Evolutionary conservation across 768 basidiomycete species (phyloP).

Genomic region (Agaricus subrufescens): DNA sequence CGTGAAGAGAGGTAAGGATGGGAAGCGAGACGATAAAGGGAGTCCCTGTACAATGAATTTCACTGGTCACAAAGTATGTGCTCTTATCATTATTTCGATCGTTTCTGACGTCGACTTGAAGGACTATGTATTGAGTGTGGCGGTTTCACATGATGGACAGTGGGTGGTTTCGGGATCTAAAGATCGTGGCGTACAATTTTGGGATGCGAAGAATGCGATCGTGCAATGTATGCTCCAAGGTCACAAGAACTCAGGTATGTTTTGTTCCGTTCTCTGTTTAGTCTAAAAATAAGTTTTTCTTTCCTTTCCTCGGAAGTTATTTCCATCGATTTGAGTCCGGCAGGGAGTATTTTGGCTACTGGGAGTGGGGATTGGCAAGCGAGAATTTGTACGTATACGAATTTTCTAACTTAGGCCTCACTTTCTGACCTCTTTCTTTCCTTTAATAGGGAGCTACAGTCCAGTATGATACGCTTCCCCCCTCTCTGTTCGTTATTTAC

Average conservation of each 20-base stretch:
- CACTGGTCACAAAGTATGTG: slow-evolving; percentile 72
- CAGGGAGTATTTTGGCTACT: slow-evolving; percentile 27
- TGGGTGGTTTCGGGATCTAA: slow-evolving; percentile 79
- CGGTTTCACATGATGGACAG: slow-evolving; percentile 73
- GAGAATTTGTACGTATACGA: slow-evolving; percentile 24
- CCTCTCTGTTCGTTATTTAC: background rate
- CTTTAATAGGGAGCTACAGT: slow-evolving; percentile 10
- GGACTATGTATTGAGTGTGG: slow-evolving; percentile 39
- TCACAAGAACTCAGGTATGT: slow-evolving; percentile 23
- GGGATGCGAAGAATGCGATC: slow-evolving; percentile 53
- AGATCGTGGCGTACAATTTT: slow-evolving; percentile 78
- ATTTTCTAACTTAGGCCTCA: too few relatives aligned
- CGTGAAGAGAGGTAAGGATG: slow-evolving; percentile 37
- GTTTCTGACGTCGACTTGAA: slow-evolving; percentile 39
- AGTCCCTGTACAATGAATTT: slow-evolving; percentile 68
- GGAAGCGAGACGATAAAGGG: slow-evolving; percentile 48
- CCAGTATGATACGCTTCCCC: background rate
- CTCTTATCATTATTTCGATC: slow-evolving; percentile 16
- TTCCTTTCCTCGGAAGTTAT: slow-evolving; percentile 16
- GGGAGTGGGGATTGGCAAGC: slow-evolving; percentile 31
- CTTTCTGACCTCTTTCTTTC: background rate
- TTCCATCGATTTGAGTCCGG: slow-evolving; percentile 28
- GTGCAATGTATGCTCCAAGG: slow-evolving; percentile 76
- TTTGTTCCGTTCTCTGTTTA: background rate
- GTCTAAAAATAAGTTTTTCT: background rate